Base-by-base conservation (phyloP, 768 basidiomycete species). In the Tulasnella sp. region DNA sequence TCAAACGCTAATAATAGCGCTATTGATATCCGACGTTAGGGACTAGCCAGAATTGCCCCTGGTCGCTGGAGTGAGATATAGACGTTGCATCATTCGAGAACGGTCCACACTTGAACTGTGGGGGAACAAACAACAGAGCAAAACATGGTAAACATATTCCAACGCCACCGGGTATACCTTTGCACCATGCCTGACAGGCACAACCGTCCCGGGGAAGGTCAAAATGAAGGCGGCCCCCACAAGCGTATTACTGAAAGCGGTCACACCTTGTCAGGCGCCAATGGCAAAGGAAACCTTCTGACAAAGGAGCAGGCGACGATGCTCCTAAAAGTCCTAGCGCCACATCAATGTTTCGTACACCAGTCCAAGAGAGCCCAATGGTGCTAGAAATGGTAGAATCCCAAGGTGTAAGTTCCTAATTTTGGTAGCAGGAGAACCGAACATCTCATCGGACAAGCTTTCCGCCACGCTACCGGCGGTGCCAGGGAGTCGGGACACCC, bases 201-300 rank as follows among this genome's bases (percentile, higher is more conserved):
- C 7, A 60, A 28, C 1, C 58, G 7, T 60, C 58, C 20, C 58
- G 28, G 2, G 24, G 2, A 60, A 60, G n/a, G 58, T 2, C 58
- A 60, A 60, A 60, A 24, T 22, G 9, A 60, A 60, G n/a, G 58
- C 58, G 28, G 3, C 58, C n/a, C n/a, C 28, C 24, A 28, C 9
- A 60, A 60, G 12, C 50, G 1, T 22, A 24, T 1, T 20, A 60
- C 50, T 28, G 94, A 95, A 89, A 96, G 95, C 85, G 94, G 96
- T 89, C 91, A 90, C 83, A 96, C 96, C 84, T 96, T 95, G 85
- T 89, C 58, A 60, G n/a, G 93, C 58, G 87, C 88, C 82, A 90
- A 89, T 83, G 86, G 86, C 82, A 88, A 87, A 60, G 24, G 24
- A 28, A 60, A 60, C 22, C 58, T 60, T 60, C 58, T 22, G 9